phyloP scores from a whole-genome alignment of 805 yeast genomes.

The Cyberlindnera mississippiensis region DNA sequence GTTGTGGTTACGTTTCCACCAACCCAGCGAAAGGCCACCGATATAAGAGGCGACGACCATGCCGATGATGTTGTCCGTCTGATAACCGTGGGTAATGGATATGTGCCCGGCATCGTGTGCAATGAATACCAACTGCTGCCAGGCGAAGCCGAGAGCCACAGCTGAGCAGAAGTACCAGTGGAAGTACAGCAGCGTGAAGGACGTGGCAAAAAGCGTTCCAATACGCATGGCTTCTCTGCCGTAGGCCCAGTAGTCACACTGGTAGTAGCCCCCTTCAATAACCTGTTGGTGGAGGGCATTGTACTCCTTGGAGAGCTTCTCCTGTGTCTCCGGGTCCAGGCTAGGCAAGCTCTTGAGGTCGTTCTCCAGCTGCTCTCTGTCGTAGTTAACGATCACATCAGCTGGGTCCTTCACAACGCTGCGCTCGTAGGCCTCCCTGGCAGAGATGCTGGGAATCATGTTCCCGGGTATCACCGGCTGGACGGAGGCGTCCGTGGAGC shows the following conservation, averaged over 20 bases:
- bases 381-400: slow-evolving; percentile 50
- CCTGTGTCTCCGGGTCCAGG: slow-evolving; percentile 66
- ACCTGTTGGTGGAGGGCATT: slow-evolving; percentile 54
- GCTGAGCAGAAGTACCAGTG: slow-evolving; percentile 55
- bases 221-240: slow-evolving; percentile 66
- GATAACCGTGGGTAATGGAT: slow-evolving; percentile 76
- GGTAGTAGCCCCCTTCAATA: slow-evolving; percentile 56
- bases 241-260: slow-evolving; percentile 72
- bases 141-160: slow-evolving; percentile 61
- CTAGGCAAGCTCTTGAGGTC: slow-evolving; percentile 60
- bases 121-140: slow-evolving; percentile 88
- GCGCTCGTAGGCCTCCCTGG: slow-evolving; percentile 28
- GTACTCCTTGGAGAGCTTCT: slow-evolving; percentile 50
- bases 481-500: slow-evolving; percentile 37
- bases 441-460: slow-evolving; percentile 36
- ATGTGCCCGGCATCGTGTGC: slow-evolving; percentile 92
- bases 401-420: slow-evolving; percentile 52
- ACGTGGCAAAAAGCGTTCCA: slow-evolving; percentile 44
- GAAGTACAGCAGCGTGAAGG: slow-evolving; percentile 45
- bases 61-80: slow-evolving; percentile 70
- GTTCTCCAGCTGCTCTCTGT: slow-evolving; percentile 47
- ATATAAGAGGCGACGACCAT: slow-evolving; percentile 68
- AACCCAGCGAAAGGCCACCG: slow-evolving; percentile 88
- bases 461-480: slow-evolving; percentile 52
- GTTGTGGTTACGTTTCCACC: slow-evolving; percentile 95